Conservation (phyloP, 2,329 filamentous ascomycete genomes). For the Hysterium pulicare region DNA sequence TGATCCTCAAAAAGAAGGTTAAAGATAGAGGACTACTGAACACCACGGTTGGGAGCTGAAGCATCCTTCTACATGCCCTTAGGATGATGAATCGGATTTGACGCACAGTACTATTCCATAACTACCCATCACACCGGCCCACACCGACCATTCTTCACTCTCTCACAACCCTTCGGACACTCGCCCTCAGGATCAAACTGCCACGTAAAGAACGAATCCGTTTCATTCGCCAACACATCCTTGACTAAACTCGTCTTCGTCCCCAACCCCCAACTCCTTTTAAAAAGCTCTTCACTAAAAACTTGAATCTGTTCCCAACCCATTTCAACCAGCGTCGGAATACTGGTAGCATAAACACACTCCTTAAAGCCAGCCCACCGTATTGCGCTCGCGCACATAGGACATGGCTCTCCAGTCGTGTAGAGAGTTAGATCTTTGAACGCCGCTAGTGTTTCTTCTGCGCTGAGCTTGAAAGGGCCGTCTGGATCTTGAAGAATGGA, state of each 20-base stretch:
- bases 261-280: conserved; percentile 38
- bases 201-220: conserved; percentile 54
- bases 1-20: too few species aligned
- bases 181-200: conserved; percentile 44
- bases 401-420: conserved; percentile 57
- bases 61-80: too few species aligned
- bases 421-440: conserved; percentile 51
- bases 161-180: conserved; percentile 36
- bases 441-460: conserved; percentile 42
- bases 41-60: too few species aligned
- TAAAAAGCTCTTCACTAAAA: conserved; percentile 46
- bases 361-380: conserved; percentile 56
- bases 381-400: conserved; percentile 58
- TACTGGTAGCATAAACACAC: conserved; percentile 54
- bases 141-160: background rate
- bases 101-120: too few species aligned
- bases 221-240: conserved; percentile 51
- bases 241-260: conserved; percentile 41
- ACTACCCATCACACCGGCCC: background rate
- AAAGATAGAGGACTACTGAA: too few species aligned
- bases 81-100: too few species aligned
- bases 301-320: conserved; percentile 55
- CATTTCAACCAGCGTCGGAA: conserved; percentile 43
- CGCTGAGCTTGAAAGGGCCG: conserved; percentile 45
- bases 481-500: conserved; percentile 45